Evolutionary conservation across 352 stramenopile genomes (phyloP).

Genomic region (Phytophthora chlamydospora): DNA sequence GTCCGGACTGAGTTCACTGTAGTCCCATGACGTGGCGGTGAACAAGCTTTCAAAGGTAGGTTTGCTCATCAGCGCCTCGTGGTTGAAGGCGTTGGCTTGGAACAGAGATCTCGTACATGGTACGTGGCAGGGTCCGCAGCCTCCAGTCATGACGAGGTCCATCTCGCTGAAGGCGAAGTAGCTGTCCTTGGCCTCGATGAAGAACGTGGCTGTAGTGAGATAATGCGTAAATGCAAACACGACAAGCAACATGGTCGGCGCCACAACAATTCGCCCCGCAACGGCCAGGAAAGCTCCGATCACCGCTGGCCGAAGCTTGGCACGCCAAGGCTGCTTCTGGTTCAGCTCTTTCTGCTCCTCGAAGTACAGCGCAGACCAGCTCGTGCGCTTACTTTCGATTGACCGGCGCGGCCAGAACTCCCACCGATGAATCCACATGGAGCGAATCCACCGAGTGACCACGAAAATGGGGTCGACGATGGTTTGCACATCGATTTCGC

Average conservation of each 20-base stretch:
- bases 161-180: slow-evolving; percentile 31
- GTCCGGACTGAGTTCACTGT: slow-evolving; percentile 10
- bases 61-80: slow-evolving; percentile 21
- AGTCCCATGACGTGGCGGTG: slow-evolving; percentile 12
- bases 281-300: slow-evolving; percentile 15
- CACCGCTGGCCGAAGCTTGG: slow-evolving; percentile 7
- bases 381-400: background rate
- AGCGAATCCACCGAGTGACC: too few species aligned
- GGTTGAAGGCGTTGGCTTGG: slow-evolving; percentile 6
- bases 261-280: slow-evolving; percentile 19
- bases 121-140: background rate
- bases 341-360: slow-evolving; percentile 3
- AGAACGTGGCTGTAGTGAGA: slow-evolving; percentile 9
- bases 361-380: slow-evolving; percentile 6
- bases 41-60: slow-evolving; percentile 26
- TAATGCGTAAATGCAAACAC: slow-evolving; percentile 22
- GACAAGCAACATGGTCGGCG: slow-evolving; percentile 16
- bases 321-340: too few species aligned
- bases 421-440: background rate
- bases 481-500: too few species aligned
- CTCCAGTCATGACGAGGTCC: slow-evolving; percentile 18
- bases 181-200: slow-evolving; percentile 28
- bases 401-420: background rate
- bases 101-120: slow-evolving; percentile 2
- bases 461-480: too few species aligned